Base-by-base conservation (phyloP, 2,329 filamentous ascomycete genomes). In the Escovopsis sp. region DNA sequence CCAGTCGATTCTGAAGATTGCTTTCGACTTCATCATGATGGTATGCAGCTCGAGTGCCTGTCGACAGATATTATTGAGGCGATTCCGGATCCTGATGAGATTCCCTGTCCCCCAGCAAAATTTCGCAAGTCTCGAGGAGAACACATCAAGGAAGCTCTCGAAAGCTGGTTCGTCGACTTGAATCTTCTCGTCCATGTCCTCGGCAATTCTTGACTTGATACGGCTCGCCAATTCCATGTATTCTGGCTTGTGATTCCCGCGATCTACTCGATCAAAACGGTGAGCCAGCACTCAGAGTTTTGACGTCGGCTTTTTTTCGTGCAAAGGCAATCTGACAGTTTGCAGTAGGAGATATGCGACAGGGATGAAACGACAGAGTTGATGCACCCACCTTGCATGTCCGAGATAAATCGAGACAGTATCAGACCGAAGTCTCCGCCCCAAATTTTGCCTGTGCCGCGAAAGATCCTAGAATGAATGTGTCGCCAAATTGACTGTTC, bases 11-110 rank as follows among this genome's bases (percentile, higher is more conserved):
- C 39, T 4, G 15, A 42, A 46, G 3, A 46, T 39, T 2, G 44
- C 44, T 19, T 46, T 46, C n/a, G 44, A 46, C 18, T 37, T 39
- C 36, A 46, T 41, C 35, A 44, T 34, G 11, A 41, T 35, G 0
- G 6, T 7, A 26, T 45, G 44, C 4, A 45, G 26, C 2, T 43
- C 12, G 0, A 26, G 12, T 6, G 44, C 41, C 2, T 33, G 10
- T 3, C 2, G 7, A n/a, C 37, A 18, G 18, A 45, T 11, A 3
- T 12, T n/a, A 19, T 12, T 33, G 28, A 33, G 19, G 7, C 8
- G 4, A 8, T 30, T 5, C 5, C 26, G 37, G 28, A 19, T 10
- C 15, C 19, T 1, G 1, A 28, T 30, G 15, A 11, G 12, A 12
- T 28, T 42, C 11, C 8, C 3, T 1, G 12, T 8, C n/a, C 32